Base-by-base conservation (phyloP, 441 rosid genomes). In the Cnidoscolus chayamansa region DNA sequence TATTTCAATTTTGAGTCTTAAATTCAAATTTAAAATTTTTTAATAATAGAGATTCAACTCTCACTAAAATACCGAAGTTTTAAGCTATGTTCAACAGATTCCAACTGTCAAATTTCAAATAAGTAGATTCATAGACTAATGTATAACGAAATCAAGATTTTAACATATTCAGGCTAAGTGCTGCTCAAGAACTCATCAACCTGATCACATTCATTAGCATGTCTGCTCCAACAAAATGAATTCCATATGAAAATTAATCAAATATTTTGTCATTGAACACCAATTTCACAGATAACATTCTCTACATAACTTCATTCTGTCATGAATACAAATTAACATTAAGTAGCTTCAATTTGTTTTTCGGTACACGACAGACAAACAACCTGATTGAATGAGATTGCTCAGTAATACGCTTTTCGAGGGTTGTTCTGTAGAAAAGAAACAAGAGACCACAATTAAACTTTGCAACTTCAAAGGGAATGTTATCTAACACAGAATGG, bases 351-450 rank as follows among this genome's bases (percentile, higher is more conserved):
- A 49, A 65, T 25, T 40, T 2, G 54, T 51, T 67, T 37, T 30
- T 70, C 48, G 35, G 43, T 74, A 30, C 11, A 40, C 7, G 5
- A 7, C 32, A 15, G 17, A 19, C 62, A 58, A 17, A 61, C 17
- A 10, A 56, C 58, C 10, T 0, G 16, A 20, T 61, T 71, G 72
- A 25, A 25, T 45, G 20, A 45, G 2, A 30, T 63, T 32, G 20
- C 43, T 85, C 86, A 88, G 68, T 88, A 91, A 81, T 91, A 91
- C 16, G 95, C 91, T 74, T 91, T 91, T 66, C 95, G 81, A 56
- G 97, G 97, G 79, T 91, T 91, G 80, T 86, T 85, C 97, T 89
- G 86, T 48, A 70, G 35, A 65, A 20, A 11, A 67, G 25, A 69
- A 68, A 48, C 15, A 19, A 69, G 61, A 15, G 60, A 63, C 37